phyloP scores from a whole-genome alignment of 169 alveolate species.

The Cryptosporidium tyzzeri region DNA sequence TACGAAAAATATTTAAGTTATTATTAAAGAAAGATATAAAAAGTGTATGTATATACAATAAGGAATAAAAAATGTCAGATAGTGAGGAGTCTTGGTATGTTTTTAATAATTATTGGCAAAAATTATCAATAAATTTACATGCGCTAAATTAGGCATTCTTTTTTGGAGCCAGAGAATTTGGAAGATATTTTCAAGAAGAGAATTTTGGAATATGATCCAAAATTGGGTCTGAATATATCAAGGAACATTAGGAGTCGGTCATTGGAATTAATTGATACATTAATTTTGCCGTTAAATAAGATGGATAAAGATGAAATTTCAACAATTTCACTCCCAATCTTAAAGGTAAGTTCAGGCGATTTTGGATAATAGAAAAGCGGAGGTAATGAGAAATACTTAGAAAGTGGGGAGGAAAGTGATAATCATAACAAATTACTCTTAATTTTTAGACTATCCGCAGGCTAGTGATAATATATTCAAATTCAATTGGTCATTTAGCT shows the following conservation, averaged over 20 bases:
- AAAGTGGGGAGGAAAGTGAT: too few relatives aligned
- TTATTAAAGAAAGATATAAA: neutral
- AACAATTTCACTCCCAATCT: slow-evolving; percentile 1
- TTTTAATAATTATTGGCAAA: neutral
- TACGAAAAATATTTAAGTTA: neutral
- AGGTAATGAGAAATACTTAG: neutral
- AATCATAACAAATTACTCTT: neutral
- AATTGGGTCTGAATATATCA: slow-evolving; percentile 26
- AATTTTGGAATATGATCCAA: slow-evolving; percentile 35
- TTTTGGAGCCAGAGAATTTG: slow-evolving; percentile 11
- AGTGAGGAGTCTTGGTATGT: slow-evolving; percentile 72
- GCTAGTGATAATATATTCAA: slow-evolving; percentile 10
- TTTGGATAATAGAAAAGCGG: neutral
- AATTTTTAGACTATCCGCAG: slow-evolving; percentile 18
- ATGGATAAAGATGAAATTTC: slow-evolving; percentile 12
- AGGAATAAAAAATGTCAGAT: slow-evolving; percentile 12
- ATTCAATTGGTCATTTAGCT: neutral
- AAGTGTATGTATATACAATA: neutral
- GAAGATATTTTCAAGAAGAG: slow-evolving; percentile 20
- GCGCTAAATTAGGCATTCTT: slow-evolving; percentile 43
- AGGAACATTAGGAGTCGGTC: slow-evolving; percentile 10
- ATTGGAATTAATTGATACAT: slow-evolving; percentile 54
- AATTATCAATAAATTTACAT: too few relatives aligned
- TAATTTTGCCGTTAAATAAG: slow-evolving; percentile 16
- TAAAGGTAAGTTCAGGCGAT: slow-evolving; percentile 13